These are phyloP conservation scores for Eimeria tenella DNA, from an alignment of 169 alveolate genomes.

Conservation along the genomic window DNA sequence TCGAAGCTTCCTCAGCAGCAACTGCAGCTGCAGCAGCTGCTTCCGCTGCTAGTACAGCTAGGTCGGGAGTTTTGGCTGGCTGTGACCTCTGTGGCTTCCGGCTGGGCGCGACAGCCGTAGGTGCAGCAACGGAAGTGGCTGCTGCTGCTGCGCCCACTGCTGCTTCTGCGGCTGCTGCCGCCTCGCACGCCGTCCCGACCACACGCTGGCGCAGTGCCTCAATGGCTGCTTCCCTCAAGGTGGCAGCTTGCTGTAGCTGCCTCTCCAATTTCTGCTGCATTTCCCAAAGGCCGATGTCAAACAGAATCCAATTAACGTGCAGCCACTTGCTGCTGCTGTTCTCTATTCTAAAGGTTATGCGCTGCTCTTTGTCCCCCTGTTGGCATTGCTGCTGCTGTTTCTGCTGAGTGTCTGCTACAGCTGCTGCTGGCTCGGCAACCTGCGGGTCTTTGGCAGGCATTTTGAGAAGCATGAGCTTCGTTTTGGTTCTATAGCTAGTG, in stretches of 20 bases:
- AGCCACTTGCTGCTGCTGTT: conserved; percentile 60
- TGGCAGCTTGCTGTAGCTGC: conserved; percentile 29
- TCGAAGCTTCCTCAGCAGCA: conserved; percentile 46
- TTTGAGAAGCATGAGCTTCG: neutral
- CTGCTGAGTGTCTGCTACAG: neutral
- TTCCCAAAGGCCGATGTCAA: conserved; percentile 56
- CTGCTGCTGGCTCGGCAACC: neutral
- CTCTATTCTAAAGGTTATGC: conserved; percentile 8
- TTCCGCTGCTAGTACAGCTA: conserved; percentile 34
- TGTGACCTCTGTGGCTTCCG: conserved; percentile 13
- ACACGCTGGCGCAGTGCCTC: conserved; percentile 63
- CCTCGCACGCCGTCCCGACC: conserved; percentile 21
- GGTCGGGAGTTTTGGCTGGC: conserved; percentile 16
- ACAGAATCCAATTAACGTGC: conserved; percentile 36
- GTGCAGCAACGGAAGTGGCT: conserved; percentile 17
- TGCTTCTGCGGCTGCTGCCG: conserved; percentile 36
- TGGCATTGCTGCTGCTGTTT: neutral
- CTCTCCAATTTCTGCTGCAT: conserved; percentile 55
- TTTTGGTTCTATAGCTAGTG: neutral
- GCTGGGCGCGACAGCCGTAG: conserved; percentile 10
- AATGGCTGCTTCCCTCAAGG: conserved; percentile 1
- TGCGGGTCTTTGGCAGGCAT: neutral
- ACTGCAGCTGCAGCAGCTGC: conserved; percentile 61
- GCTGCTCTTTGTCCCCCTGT: conserved; percentile 21
- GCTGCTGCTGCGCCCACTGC: conserved; percentile 40